Base-by-base conservation (phyloP, 2,329 filamentous ascomycete species). In the Lachnellula arida region DNA sequence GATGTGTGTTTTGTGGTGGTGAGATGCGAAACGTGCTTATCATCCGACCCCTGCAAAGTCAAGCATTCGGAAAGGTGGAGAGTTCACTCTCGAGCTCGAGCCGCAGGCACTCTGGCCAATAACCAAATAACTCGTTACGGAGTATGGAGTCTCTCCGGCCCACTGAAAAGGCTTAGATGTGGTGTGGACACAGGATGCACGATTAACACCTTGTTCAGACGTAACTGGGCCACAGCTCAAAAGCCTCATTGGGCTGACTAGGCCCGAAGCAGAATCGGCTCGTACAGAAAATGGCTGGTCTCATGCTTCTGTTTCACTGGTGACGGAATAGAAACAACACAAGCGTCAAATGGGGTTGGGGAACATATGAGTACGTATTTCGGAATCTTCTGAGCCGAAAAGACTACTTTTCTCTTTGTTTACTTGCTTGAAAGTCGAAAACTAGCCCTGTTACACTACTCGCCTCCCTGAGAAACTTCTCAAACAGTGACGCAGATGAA, bases 131-230 rank as follows among this genome's bases (percentile, higher is more conserved):
- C 28, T 32, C 28, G 28, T 32, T 11, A 32, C 9, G 28, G 58
- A 56, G 55, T 54, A 60, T 57, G 34, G 57, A 59, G 57, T 55
- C 53, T 51, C 28, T 37, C 53, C 43, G 48, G 32, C 23, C 43
- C 17, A 43, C 35, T 58, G 48, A 57, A 56, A 35, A 49, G 43
- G 25, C 39, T 51, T 40, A 22, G 44, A 23, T 12, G 5, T n/a
- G 40, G 9, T 43, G 15, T 46, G 9, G 47, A 9, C 25, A 11
- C n/a, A 35, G 22, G 22, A 55, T 56, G 58, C 62, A 62, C 49
- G 55, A 57, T 60, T 62, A 59, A 60, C 61, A 63, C 54, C 25
- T 40, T 56, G 53, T 60, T 61, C 55, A 59, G 60, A 63, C 56
- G 53, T 50, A 61, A 59, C 60, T 52, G 48, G 53, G 51, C 39